These are phyloP conservation scores for Lophium mytilinum DNA, from an alignment of 495 filamentous ascomycete species.

Conservation along the genomic window DNA sequence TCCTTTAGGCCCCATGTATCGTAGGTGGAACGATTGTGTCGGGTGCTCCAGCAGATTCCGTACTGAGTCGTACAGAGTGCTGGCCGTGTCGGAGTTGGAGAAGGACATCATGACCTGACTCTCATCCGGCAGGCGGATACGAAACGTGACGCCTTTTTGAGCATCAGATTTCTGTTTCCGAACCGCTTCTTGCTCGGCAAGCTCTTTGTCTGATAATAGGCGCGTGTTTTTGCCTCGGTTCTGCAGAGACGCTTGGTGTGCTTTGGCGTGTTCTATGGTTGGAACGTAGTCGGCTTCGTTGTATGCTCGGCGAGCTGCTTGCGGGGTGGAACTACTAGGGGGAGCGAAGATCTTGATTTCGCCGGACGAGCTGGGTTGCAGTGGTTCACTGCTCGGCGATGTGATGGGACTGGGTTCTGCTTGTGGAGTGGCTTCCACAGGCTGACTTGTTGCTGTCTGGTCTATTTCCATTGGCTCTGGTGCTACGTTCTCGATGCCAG, in stretches of 20 bases:
- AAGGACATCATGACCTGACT: conserved; percentile 59
- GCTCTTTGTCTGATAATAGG: conserved; percentile 59
- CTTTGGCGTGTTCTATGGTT: conserved; percentile 74
- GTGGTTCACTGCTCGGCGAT: not conserved
- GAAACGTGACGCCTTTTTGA: conserved; percentile 54
- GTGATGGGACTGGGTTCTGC: not conserved
- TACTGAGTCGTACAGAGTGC: conserved; percentile 61
- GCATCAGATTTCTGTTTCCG: conserved; percentile 56
- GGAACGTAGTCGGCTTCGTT: conserved; percentile 73
- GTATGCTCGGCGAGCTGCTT: conserved; percentile 55
- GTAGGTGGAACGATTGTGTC: conserved; percentile 46
- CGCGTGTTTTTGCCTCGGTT: conserved; percentile 56
- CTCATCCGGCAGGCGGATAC: conserved; percentile 81
- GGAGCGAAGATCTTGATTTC: conserved; percentile 68
- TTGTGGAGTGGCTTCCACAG: conserved; percentile 5
- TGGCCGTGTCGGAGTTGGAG: conserved; percentile 52
- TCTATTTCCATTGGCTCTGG: conserved; percentile 19
- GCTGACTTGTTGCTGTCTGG: not conserved
- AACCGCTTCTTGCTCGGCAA: conserved; percentile 48
- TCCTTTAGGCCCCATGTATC: conserved; percentile 29
- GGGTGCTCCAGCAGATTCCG: conserved; percentile 41
- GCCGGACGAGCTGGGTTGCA: conserved; percentile 33
- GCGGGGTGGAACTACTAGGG: conserved; percentile 62
- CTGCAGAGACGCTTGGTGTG: conserved; percentile 67
- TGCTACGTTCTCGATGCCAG: not conserved